Conservation (phyloP, 805 yeast genomes). For the Tetrapisispora pingtungensis region DNA sequence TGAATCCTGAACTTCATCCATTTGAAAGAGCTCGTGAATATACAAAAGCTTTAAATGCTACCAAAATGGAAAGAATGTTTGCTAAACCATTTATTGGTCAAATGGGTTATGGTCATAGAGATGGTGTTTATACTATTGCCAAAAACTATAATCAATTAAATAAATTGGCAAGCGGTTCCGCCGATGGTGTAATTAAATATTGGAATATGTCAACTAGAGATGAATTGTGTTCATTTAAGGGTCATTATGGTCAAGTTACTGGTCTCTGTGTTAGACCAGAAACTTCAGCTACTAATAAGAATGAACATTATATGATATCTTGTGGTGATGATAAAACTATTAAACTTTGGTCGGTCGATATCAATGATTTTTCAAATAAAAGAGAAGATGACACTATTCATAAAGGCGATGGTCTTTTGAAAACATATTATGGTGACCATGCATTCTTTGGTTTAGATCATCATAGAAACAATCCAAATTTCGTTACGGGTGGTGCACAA, state of each 20-base stretch:
- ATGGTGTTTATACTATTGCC: slow-evolving; percentile 84
- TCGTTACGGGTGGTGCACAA: slow-evolving; percentile 86
- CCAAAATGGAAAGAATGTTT: slow-evolving; percentile 91
- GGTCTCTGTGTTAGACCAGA: slow-evolving; percentile 70
- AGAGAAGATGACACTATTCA: slow-evolving; percentile 28
- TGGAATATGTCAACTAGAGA: slow-evolving; percentile 82
- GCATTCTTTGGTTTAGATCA: slow-evolving; percentile 82
- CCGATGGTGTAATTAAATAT: slow-evolving; percentile 88
- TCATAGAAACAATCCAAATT: slow-evolving; percentile 59
- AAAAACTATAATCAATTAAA: slow-evolving; percentile 61
- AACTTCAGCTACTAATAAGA: slow-evolving; percentile 15
- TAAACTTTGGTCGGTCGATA: slow-evolving; percentile 75
- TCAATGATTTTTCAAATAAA: slow-evolving; percentile 36
- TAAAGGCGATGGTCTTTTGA: slow-evolving; percentile 46
- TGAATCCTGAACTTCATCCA: slow-evolving; percentile 92
- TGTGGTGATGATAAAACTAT: slow-evolving; percentile 88
- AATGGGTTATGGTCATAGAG: slow-evolving; percentile 88
- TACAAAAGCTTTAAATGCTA: slow-evolving; percentile 87
- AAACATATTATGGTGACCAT: slow-evolving; percentile 75
- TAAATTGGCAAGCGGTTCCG: slow-evolving; percentile 82
- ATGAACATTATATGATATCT: slow-evolving; percentile 47
- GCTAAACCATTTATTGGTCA: slow-evolving; percentile 97
- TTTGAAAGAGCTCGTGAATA: slow-evolving; percentile 96
- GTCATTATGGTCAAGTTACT: slow-evolving; percentile 82
- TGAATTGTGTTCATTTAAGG: slow-evolving; percentile 68